phyloP scores from a whole-genome alignment of 2,329 filamentous ascomycete genomes.

The Pestalotiopsis sp. region DNA sequence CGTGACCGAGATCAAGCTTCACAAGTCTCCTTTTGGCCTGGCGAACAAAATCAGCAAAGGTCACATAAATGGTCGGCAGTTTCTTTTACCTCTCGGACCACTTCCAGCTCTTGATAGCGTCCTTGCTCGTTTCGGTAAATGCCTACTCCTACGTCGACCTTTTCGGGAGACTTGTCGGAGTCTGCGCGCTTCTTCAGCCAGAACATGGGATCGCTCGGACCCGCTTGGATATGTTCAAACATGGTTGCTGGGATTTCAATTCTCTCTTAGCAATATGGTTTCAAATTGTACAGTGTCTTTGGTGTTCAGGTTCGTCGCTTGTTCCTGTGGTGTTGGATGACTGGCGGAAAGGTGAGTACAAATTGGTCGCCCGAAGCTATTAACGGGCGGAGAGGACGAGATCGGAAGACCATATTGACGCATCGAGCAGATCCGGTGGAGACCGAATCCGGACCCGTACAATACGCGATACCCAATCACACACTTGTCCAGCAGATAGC shows the following conservation, averaged over 20 bases:
- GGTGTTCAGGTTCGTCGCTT: not conserved
- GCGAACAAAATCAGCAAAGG: not conserved
- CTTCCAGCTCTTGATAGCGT: slow-evolving; percentile 30
- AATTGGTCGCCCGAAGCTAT: not conserved
- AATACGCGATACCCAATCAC: not conserved
- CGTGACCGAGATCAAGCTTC: slow-evolving; percentile 23
- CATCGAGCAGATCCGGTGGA: not conserved
- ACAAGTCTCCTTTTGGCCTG: slow-evolving; percentile 25
- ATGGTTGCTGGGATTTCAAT: not conserved
- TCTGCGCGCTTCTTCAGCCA: slow-evolving; percentile 31
- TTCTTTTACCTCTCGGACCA: slow-evolving; percentile 21
- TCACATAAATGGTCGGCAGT: not conserved
- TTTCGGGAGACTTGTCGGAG: slow-evolving; percentile 26
- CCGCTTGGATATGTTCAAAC: not conserved
- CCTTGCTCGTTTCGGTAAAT: slow-evolving; percentile 35
- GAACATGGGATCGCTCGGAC: slow-evolving; percentile 30
- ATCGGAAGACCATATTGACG: not conserved
- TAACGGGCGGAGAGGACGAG: not conserved
- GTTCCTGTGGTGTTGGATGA: not conserved
- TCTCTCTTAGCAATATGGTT: not conserved
- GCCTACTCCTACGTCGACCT: slow-evolving; percentile 37
- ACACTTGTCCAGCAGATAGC: not conserved
- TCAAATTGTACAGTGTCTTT: not conserved
- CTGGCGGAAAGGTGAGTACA: not conserved
- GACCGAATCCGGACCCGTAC: not conserved